A percentile compares a stretch with the other conserved stretches of the same genome.
Evolutionary conservation across 106 monocot species (phyloP).

Genomic region (Chionographis japonica): DNA sequence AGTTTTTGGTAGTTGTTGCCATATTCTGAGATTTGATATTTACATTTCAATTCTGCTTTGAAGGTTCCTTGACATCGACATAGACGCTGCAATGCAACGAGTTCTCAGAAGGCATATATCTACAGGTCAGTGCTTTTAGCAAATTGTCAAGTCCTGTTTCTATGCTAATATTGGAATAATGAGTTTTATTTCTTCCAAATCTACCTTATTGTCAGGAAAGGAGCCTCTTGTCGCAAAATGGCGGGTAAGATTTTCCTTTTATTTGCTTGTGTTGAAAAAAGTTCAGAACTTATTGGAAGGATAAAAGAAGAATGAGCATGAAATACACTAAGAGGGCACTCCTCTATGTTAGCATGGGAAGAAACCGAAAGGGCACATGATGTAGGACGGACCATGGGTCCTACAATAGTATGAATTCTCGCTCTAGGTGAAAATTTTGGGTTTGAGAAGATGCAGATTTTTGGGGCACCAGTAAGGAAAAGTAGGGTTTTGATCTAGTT

Average conservation of each 20-base stretch:
- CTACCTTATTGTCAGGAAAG: constrained; percentile 49
- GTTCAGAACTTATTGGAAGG: background rate
- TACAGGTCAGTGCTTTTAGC: constrained; percentile 50
- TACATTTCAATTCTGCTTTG: constrained; percentile 1
- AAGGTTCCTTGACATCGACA: constrained; percentile 84
- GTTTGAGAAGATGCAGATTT: no score
- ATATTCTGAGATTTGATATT: constrained; percentile 1
- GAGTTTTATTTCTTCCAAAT: background rate
- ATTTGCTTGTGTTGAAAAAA: background rate
- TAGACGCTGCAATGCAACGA: constrained; percentile 71
- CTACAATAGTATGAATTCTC: no score
- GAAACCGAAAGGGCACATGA: no score
- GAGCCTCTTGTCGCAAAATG: constrained; percentile 62
- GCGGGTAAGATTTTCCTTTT: constrained; percentile 47
- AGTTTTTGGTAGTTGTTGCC: background rate
- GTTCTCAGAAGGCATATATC: constrained; percentile 80
- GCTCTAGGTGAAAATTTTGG: no score
- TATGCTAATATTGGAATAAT: background rate
- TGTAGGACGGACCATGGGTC: no score
- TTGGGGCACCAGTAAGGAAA: no score
- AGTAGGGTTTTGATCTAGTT: no score
- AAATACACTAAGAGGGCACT: no score
- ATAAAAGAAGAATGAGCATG: background rate
- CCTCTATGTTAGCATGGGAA: no score
- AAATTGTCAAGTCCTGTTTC: background rate